Base-by-base conservation (phyloP, 345 rosid species). In the Citrus trifoliata region DNA sequence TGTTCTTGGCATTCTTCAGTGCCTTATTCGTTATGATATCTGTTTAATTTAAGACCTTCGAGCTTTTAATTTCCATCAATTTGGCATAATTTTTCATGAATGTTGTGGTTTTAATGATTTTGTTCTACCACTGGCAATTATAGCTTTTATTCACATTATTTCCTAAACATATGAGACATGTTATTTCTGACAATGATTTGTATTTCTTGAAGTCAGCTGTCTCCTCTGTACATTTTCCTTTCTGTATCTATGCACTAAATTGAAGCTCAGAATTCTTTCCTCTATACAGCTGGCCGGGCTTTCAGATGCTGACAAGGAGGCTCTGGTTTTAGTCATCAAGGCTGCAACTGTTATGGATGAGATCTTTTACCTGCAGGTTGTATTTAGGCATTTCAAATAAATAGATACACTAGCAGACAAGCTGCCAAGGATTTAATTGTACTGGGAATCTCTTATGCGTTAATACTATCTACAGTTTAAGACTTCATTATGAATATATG, bases 261-360 rank as follows among this genome's bases (percentile, higher is more conserved):
- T 71, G 63, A 80, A 48, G 32, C 37, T 61, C 64, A 28, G 65
- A 27, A 51, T 76, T 28, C 58, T 22, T 71, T 74, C 33, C 40
- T 82, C 30, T 16, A 71, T 88, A 86, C 89, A 95, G 99, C 84
- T 93, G 87, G 74, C 91, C 22, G 92, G 88, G 76, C 93, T 95
- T 78, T 60, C 93, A 6, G 85, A 87, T 73, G 87, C 78, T 68
- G 99, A 93, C 81, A 89, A 68, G 83, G 86, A 91, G 80, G 94
- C 94, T 67, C 71, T 95, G 80, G 53, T 75, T 67, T 85, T 92
- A 60, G 83, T 95, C 70, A 86, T 92, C 70, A 91, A 90, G 89
- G 97, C 99, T 83, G 98, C 97, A 73, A 85, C 81, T 85, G 40
- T 92, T 60, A 84, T 93, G 75, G 97, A 95, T 73, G 96, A 95